Conservation (phyloP, 495 filamentous ascomycete species). For the Annulohypoxylon nitens region DNA sequence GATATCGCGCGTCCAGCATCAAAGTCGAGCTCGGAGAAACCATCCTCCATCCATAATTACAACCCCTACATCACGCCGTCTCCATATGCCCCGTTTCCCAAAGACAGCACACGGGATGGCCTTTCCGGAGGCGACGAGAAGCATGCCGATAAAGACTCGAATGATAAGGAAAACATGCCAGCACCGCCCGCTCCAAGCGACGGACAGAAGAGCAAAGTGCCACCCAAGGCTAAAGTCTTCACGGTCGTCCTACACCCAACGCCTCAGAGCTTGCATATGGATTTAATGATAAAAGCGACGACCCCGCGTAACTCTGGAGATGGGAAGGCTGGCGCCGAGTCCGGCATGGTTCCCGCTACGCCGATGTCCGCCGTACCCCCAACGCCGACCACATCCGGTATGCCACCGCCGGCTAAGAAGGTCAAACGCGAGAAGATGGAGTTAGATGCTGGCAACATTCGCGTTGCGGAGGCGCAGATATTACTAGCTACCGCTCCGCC, state of each 20-base stretch:
- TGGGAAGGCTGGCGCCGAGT: conserved; percentile 62
- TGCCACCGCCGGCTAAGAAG: conserved; percentile 74
- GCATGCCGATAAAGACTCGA: conserved; percentile 40
- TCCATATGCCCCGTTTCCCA: conserved; percentile 83
- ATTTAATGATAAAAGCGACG: conserved; percentile 79
- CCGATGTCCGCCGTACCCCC: conserved; percentile 72
- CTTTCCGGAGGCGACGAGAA: conserved; percentile 55
- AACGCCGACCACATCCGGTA: conserved; percentile 65
- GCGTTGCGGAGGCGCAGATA: conserved; percentile 78
- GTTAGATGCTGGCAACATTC: conserved; percentile 77
- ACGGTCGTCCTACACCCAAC: conserved; percentile 92
- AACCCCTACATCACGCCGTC: conserved; percentile 90
- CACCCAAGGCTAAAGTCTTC: conserved; percentile 72
- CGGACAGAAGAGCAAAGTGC: conserved; percentile 62
- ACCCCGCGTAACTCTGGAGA: conserved; percentile 69
- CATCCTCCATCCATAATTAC: conserved; percentile 91
- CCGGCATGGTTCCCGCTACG: conserved; percentile 72
- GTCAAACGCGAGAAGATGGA: conserved; percentile 77
- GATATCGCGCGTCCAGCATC: conserved; percentile 68
- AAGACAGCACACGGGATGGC: conserved; percentile 60
- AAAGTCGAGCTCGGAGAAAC: conserved; percentile 70
- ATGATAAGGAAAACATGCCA: conserved; percentile 65
- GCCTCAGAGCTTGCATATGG: conserved; percentile 75
- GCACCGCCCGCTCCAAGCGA: conserved; percentile 60
- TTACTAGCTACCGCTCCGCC: conserved; percentile 76